phyloP scores from a whole-genome alignment of 2,329 filamentous ascomycete species.

The Pseudogymnoascus sp. region DNA sequence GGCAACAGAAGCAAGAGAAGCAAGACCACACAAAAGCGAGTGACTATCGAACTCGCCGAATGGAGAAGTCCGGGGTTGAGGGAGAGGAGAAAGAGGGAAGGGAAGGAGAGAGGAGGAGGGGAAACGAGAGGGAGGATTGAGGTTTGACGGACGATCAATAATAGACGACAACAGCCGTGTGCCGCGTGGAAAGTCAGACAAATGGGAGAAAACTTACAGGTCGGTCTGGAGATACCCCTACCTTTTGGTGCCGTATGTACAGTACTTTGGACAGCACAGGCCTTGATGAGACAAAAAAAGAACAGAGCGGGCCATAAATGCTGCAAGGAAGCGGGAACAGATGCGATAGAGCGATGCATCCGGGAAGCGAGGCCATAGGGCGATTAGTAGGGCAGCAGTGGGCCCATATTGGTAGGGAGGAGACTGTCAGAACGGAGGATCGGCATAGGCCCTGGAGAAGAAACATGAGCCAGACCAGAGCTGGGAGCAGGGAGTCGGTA shows the following conservation, averaged over 20 bases:
- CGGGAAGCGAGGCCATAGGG: constrained; percentile 4
- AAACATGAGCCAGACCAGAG: background rate
- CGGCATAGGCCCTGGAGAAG: background rate
- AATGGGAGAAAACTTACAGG: background rate
- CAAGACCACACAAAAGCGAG: background rate
- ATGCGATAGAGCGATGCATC: constrained; percentile 2
- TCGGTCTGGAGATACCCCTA: background rate
- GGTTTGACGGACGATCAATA: background rate
- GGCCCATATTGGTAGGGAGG: background rate
- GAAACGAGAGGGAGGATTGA: background rate
- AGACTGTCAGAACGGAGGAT: background rate
- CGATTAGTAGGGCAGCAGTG: background rate
- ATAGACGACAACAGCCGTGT: background rate
- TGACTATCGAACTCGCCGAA: background rate
- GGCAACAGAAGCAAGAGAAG: background rate
- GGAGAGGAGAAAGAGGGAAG: background rate
- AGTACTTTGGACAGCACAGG: background rate
- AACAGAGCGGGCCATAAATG: background rate
- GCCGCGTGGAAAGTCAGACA: background rate
- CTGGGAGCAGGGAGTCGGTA: background rate
- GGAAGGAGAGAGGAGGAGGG: background rate
- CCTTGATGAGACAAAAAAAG: background rate
- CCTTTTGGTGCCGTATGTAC: background rate
- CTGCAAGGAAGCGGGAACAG: constrained; percentile 1
- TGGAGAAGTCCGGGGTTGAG: background rate